A percentile compares a stretch with the other conserved stretches of the same genome.
These are phyloP conservation scores for Inonotus obliquus DNA, from an alignment of 1,284 basidiomycete genomes.

Conservation along the genomic window DNA sequence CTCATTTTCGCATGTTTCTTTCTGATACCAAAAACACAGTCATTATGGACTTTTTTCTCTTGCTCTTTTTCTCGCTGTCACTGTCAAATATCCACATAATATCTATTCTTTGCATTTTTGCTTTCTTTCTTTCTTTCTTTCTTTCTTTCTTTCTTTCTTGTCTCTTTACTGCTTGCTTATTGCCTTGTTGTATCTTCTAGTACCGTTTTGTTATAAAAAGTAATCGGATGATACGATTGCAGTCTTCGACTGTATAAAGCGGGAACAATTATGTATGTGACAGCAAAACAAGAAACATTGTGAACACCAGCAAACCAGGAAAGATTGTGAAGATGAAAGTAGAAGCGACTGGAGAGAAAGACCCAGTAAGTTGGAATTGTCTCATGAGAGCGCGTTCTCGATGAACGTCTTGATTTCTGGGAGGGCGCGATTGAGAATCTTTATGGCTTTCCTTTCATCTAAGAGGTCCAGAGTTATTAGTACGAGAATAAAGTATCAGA, in stretches of 20 bases:
- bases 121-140: too few relatives aligned
- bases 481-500: constrained; percentile 2
- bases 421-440: constrained; percentile 54
- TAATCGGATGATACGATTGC: background rate
- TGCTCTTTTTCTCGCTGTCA: background rate
- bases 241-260: background rate
- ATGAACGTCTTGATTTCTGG: constrained; percentile 57
- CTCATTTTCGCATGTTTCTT: background rate
- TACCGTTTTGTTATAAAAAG: background rate
- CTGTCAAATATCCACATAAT: constrained; percentile 1
- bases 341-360: background rate
- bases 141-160: background rate
- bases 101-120: background rate
- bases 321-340: background rate
- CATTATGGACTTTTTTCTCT: constrained; percentile 1
- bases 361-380: background rate
- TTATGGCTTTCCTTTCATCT: constrained; percentile 61
- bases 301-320: background rate
- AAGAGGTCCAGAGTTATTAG: background rate
- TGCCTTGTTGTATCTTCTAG: constrained; percentile 1
- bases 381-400: constrained; percentile 16
- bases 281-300: background rate
- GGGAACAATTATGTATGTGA: background rate
- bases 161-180: background rate
- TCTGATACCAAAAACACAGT: background rate